phyloP scores from a whole-genome alignment of 169 alveolate genomes.

The Condylostoma magnum region DNA sequence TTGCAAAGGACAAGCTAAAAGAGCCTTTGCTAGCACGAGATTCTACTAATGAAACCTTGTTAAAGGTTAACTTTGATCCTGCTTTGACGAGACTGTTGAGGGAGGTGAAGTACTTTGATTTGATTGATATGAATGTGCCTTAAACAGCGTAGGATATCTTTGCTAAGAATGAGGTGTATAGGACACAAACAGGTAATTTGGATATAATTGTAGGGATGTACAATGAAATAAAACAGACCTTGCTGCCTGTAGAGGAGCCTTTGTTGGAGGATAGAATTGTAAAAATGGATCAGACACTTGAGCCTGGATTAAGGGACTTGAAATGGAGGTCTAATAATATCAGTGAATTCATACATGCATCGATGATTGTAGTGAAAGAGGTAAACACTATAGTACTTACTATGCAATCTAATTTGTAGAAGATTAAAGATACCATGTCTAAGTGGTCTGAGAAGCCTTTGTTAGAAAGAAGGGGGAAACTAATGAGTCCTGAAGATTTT shows the following conservation, averaged over 20 bases:
- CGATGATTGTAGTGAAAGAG: constrained; percentile 79
- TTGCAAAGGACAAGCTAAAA: constrained; percentile 84
- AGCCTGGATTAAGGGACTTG: constrained; percentile 87
- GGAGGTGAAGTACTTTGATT: constrained; percentile 88
- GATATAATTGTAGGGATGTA: constrained; percentile 87
- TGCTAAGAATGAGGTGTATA: constrained; percentile 69
- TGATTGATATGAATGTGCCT: constrained; percentile 87
- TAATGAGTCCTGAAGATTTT: constrained; percentile 80
- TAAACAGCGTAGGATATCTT: constrained; percentile 79
- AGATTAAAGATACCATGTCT: constrained; percentile 61
- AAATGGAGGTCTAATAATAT: constrained; percentile 88
- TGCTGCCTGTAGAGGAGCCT: constrained; percentile 93
- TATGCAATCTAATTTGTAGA: constrained; percentile 79
- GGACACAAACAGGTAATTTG: constrained; percentile 85
- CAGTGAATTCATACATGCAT: constrained; percentile 79
- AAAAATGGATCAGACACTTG: constrained; percentile 80
- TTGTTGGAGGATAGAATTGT: constrained; percentile 83
- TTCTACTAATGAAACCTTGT: constrained; percentile 68
- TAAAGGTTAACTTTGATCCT: constrained; percentile 91
- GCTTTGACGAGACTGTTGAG: constrained; percentile 86
- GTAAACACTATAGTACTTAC: constrained; percentile 81
- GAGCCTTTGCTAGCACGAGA: constrained; percentile 77
- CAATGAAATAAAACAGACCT: constrained; percentile 85
- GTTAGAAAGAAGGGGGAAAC: constrained; percentile 81
- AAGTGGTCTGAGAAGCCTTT: constrained; percentile 73